phyloP scores from a whole-genome alignment of 306 rosid species.

The Medicago truncatula region DNA sequence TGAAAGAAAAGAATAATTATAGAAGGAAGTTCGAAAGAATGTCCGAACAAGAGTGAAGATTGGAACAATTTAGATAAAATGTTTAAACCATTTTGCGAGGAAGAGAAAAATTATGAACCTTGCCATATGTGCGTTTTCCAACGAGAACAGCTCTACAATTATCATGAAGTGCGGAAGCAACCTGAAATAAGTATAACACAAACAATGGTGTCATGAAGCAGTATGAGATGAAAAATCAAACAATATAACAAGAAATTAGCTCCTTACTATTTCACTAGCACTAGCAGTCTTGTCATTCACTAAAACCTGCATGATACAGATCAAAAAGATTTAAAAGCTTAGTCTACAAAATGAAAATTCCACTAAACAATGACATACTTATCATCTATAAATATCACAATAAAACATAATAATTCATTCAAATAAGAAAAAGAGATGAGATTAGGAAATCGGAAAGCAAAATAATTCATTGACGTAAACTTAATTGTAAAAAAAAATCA shows the following conservation, averaged over 20 bases:
- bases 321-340: constrained; percentile 42
- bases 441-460: constrained; percentile 23
- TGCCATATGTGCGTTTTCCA: constrained; percentile 91
- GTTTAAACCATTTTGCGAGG: constrained; percentile 23
- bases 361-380: constrained; percentile 5
- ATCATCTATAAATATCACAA: constrained; percentile 3
- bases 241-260: constrained; percentile 37
- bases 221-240: constrained; percentile 41
- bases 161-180: constrained; percentile 98
- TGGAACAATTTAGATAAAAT: constrained; percentile 20
- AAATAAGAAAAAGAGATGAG: constrained; percentile 16
- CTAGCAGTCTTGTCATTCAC: constrained; percentile 94
- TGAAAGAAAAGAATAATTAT: constrained; percentile 41
- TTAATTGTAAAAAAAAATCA: constrained; percentile 34
- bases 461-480: constrained; percentile 41
- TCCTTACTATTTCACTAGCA: constrained; percentile 97
- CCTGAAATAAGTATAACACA: constrained; percentile 63
- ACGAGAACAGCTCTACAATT: constrained; percentile 96
- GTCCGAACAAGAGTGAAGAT: neutral
- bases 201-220: constrained; percentile 17
- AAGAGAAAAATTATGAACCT: constrained; percentile 58
- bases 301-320: constrained; percentile 71
- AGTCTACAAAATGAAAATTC: constrained; percentile 28
- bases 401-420: neutral
- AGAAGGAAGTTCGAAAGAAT: neutral